Percentiles rank a stretch among this genome's conserved stretches.
Conservation (phyloP, 2,329 filamentous ascomycete species). For the Epichloe gansuensis region DNA sequence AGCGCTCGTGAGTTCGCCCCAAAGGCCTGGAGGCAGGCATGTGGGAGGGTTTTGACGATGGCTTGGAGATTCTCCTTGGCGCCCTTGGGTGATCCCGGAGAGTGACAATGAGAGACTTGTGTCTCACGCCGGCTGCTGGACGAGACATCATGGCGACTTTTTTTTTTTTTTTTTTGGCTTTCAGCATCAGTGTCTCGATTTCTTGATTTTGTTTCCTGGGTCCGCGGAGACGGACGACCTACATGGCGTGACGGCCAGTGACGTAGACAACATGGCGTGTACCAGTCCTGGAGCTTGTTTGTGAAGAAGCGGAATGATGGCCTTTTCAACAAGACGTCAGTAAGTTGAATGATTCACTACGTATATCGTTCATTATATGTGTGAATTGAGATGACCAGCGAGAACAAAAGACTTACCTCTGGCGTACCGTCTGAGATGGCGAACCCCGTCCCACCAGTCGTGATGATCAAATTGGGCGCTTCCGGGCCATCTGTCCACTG, state of each 20-base stretch:
- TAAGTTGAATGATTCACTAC: neutral
- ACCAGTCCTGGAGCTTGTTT: constrained; percentile 81
- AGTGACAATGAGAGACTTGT: constrained; percentile 73
- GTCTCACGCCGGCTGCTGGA: constrained; percentile 77
- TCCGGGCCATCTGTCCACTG: constrained; percentile 59
- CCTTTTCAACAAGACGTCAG: constrained; percentile 32
- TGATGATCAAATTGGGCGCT: constrained; percentile 64
- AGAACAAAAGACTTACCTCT: constrained; percentile 44
- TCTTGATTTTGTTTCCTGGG: too few relatives aligned
- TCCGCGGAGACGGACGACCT: constrained; percentile 21
- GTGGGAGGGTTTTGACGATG: constrained; percentile 78
- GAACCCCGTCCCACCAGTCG: constrained; percentile 90
- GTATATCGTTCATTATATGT: too few relatives aligned
- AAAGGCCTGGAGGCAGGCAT: constrained; percentile 83
- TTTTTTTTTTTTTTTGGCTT: neutral
- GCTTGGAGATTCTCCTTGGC: constrained; percentile 88
- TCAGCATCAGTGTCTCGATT: too few relatives aligned
- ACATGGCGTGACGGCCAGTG: constrained; percentile 82
- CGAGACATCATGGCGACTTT: constrained; percentile 93
- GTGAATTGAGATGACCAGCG: neutral
- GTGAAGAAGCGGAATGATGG: constrained; percentile 66
- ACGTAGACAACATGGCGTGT: constrained; percentile 87
- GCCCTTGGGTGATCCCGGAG: constrained; percentile 87
- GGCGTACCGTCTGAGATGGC: constrained; percentile 75
- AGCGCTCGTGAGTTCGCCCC: constrained; percentile 70